A percentile compares a stretch with the other conserved stretches of the same genome.
Conservation (phyloP, 768 basidiomycete genomes). For the Tulasnella sp. region DNA sequence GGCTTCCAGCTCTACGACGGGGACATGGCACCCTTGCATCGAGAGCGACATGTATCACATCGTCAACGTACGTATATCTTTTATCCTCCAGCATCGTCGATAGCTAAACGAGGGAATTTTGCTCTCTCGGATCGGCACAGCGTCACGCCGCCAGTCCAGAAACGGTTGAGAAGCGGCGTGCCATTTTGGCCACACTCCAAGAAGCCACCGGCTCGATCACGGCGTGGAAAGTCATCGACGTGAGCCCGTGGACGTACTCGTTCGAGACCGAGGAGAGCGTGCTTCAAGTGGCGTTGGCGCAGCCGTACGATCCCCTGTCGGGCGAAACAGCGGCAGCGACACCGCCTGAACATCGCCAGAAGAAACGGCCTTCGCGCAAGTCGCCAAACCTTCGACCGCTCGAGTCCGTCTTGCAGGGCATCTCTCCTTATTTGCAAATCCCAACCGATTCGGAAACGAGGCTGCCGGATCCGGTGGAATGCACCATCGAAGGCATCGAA, state of each 20-base stretch:
- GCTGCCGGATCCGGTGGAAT: neutral
- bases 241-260: constrained; percentile 12
- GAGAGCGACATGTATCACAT: constrained; percentile 6
- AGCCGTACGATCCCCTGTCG: neutral
- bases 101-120: neutral
- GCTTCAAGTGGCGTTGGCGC: neutral
- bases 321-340: neutral
- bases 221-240: neutral
- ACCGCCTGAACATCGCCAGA: neutral
- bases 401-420: neutral
- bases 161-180: neutral
- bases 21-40: neutral
- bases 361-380: neutral
- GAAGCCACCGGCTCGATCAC: neutral
- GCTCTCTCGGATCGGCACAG: neutral
- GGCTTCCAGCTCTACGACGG: neutral
- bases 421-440: neutral
- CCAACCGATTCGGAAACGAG: neutral
- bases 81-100: neutral
- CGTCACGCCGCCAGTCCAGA: neutral
- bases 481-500: neutral
- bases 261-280: constrained; percentile 4
- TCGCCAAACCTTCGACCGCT: neutral
- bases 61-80: neutral
- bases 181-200: neutral